Conservation (phyloP, 768 basidiomycete genomes). For the Termitomyces sp. region DNA sequence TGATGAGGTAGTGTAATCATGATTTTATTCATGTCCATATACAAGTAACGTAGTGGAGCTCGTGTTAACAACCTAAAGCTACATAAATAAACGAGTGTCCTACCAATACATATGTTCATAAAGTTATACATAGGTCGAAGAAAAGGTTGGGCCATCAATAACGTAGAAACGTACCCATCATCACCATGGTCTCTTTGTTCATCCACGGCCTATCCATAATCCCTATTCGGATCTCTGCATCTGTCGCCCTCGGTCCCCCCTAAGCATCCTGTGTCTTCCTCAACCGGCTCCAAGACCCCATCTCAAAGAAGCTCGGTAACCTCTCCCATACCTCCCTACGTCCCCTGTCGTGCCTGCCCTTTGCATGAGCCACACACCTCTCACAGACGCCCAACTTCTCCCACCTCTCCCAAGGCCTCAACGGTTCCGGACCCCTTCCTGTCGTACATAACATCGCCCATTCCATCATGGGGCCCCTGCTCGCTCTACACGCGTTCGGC, state of each 20-base stretch:
- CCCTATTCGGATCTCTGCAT: not conserved
- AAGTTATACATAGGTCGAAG: not conserved
- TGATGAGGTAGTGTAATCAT: not conserved
- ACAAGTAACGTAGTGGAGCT: not conserved
- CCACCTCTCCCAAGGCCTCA: conserved; percentile 30
- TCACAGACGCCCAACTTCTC: conserved; percentile 27
- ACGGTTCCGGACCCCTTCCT: conserved; percentile 25
- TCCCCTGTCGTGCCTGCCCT: conserved; percentile 24
- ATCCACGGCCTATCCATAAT: not conserved
- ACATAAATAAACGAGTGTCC: not conserved
- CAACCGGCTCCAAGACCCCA: conserved; percentile 32
- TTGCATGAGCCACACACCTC: conserved; percentile 25
- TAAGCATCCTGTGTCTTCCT: conserved; percentile 19
- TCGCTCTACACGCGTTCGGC: conserved; percentile 23
- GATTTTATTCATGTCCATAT: not conserved
- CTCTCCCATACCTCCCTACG: conserved; percentile 33
- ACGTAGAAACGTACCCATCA: no score
- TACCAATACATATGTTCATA: not conserved
- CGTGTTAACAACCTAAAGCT: not conserved
- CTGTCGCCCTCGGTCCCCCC: not conserved
- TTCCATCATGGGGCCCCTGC: conserved; percentile 34
- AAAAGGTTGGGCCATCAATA: not conserved
- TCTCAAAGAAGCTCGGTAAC: conserved; percentile 31
- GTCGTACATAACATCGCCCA: conserved; percentile 36
- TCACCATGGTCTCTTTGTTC: not conserved